Percentiles rank a stretch among this genome's conserved stretches.
Conservation (phyloP, 1,284 basidiomycete genomes). For the Mycosarcoma maydis region DNA sequence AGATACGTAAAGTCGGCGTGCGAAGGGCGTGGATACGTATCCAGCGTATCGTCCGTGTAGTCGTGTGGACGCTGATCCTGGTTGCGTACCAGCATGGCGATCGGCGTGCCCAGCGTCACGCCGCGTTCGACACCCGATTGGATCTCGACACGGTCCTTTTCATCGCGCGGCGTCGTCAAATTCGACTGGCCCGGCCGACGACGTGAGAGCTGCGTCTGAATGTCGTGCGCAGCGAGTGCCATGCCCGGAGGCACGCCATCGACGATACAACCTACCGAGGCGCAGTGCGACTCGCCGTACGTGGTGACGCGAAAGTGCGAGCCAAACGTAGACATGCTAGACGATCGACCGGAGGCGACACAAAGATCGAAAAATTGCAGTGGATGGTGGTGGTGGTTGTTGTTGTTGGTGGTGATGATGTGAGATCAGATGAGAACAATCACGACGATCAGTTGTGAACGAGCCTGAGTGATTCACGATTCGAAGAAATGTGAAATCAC, state of each 20-base stretch:
- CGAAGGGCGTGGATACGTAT: constrained; percentile 93
- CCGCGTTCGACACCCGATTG: constrained; percentile 95
- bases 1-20: constrained; percentile 99
- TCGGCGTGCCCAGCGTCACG: constrained; percentile 95
- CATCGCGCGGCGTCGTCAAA: constrained; percentile 90
- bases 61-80: constrained; percentile 98
- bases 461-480: too few species aligned
- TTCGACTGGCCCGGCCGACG: constrained; percentile 94
- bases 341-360: background rate
- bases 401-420: too few species aligned
- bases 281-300: constrained; percentile 96
- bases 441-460: too few species aligned
- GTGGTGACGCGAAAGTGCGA: constrained; percentile 91
- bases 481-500: too few species aligned
- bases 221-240: constrained; percentile 80
- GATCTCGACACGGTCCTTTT: constrained; percentile 92
- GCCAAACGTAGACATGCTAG: constrained; percentile 89
- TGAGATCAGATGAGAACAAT: too few species aligned
- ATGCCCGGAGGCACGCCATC: constrained; percentile 96
- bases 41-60: constrained; percentile 87
- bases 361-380: background rate
- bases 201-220: constrained; percentile 90
- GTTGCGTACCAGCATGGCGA: constrained; percentile 93
- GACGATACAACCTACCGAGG: constrained; percentile 95
- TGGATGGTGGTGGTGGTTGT: background rate